Evolutionary conservation across 2,329 filamentous ascomycete species (phyloP).

Genomic region (Penicillium glabrum): DNA sequence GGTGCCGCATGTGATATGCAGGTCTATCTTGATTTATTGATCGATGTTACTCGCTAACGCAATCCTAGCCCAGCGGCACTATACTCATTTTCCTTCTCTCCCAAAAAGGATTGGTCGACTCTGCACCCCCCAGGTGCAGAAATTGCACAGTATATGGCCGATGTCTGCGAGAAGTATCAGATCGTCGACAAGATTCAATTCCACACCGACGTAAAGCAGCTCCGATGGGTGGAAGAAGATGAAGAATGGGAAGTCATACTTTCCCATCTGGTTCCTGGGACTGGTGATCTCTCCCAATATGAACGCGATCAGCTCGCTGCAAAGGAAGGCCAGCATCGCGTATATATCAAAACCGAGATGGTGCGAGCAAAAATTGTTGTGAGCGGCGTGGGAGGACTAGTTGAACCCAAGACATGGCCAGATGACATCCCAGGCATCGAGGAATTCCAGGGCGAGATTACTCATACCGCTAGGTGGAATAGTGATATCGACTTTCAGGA

Average conservation of each 20-base stretch:
- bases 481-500: slow-evolving; percentile 52
- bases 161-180: slow-evolving; percentile 53
- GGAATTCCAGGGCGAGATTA: slow-evolving; percentile 55
- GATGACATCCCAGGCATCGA: slow-evolving; percentile 54
- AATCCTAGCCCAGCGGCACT: slow-evolving; percentile 51
- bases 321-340: slow-evolving; percentile 46
- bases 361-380: slow-evolving; percentile 57
- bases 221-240: slow-evolving; percentile 54
- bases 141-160: slow-evolving; percentile 53
- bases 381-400: slow-evolving; percentile 56
- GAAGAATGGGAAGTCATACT: slow-evolving; percentile 57
- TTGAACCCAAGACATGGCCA: slow-evolving; percentile 55
- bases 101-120: slow-evolving; percentile 53
- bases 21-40: slow-evolving; percentile 2
- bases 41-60: not conserved
- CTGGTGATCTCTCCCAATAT: slow-evolving; percentile 53
- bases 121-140: slow-evolving; percentile 51
- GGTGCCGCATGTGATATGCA: slow-evolving; percentile 58
- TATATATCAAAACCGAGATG: slow-evolving; percentile 53
- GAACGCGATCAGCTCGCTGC: slow-evolving; percentile 48
- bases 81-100: slow-evolving; percentile 59
- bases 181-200: slow-evolving; percentile 59
- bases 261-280: slow-evolving; percentile 51
- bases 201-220: slow-evolving; percentile 56
- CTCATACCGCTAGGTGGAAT: slow-evolving; percentile 60